Conservation (phyloP, 495 filamentous ascomycete species). For the Podospora appendiculata region DNA sequence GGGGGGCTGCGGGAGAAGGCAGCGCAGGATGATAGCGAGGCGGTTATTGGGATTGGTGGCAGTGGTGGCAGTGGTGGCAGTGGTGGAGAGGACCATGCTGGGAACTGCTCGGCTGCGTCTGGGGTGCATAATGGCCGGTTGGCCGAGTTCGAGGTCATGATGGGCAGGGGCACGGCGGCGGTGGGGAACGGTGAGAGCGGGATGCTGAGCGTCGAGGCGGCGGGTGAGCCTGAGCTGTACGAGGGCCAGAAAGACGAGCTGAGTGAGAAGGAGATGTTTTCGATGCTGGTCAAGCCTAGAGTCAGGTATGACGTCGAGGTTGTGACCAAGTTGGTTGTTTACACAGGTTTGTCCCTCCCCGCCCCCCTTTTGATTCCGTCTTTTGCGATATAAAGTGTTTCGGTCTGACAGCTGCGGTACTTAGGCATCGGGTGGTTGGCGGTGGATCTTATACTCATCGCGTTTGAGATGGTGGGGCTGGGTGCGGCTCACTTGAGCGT, state of each 20-base stretch:
- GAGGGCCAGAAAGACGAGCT: slow-evolving; percentile 41
- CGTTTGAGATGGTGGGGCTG: slow-evolving; percentile 60
- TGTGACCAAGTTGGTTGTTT: slow-evolving; percentile 92
- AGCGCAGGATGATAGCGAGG: slow-evolving; percentile 5
- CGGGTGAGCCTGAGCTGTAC: slow-evolving; percentile 17
- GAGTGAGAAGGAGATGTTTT: slow-evolving; percentile 76
- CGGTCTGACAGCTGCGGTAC: neutral
- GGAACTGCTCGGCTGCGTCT: slow-evolving; percentile 18
- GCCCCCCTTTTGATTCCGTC: neutral
- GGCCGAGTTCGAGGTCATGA: slow-evolving; percentile 61
- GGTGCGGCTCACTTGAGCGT: slow-evolving; percentile 22
- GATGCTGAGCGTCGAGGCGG: neutral
- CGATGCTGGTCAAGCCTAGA: slow-evolving; percentile 72
- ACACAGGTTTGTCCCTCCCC: slow-evolving; percentile 54
- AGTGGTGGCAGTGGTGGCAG: no score
- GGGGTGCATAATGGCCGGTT: slow-evolving; percentile 27
- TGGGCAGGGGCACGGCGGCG: slow-evolving; percentile 44
- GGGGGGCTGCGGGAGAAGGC: slow-evolving; percentile 10
- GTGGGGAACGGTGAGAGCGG: slow-evolving; percentile 9
- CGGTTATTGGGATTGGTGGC: neutral
- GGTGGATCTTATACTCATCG: slow-evolving; percentile 56
- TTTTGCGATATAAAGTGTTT: neutral
- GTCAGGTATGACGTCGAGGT: slow-evolving; percentile 97
- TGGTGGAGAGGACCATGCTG: slow-evolving; percentile 9
- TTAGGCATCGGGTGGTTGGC: slow-evolving; percentile 70